A percentile compares a stretch with the other conserved stretches of the same genome.
phyloP scores from a whole-genome alignment of 75 land plant species.

The Sequoiadendron giganteum region DNA sequence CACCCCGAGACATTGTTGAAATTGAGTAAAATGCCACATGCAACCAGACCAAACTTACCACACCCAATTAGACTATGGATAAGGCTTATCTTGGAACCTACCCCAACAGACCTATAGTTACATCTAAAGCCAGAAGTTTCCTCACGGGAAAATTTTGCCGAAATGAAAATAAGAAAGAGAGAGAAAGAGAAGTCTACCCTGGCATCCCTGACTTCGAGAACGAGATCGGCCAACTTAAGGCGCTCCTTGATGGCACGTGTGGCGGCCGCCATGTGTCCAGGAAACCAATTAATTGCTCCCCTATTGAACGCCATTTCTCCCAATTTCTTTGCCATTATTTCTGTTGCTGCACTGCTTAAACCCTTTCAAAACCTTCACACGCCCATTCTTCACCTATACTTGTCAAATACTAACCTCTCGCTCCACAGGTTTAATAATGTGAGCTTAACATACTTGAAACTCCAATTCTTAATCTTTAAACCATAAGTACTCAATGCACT shows the following conservation, averaged over 20 bases:
- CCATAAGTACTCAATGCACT: too few species aligned
- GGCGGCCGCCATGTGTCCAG: constrained; percentile 97
- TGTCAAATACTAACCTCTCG: not conserved
- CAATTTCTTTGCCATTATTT: constrained; percentile 27
- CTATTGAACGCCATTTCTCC: constrained; percentile 53
- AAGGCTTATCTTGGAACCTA: too few species aligned
- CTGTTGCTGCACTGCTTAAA: not conserved
- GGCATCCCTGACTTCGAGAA: constrained; percentile 90
- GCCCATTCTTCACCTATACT: not conserved
- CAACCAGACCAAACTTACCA: too few species aligned
- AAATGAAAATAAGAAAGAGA: not conserved
- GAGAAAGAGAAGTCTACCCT: constrained; percentile 36
- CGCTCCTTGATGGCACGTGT: constrained; percentile 87
- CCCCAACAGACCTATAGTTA: not conserved
- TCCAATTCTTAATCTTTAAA: not conserved
- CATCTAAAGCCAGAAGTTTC: not conserved
- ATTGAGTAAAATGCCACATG: too few species aligned
- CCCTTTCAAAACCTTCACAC: not conserved
- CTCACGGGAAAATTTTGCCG: not conserved
- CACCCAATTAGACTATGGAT: not conserved
- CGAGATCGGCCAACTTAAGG: constrained; percentile 82
- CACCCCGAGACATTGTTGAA: not conserved
- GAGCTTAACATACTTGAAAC: not conserved
- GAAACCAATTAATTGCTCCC: constrained; percentile 84
- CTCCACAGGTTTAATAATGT: not conserved